phyloP scores from a whole-genome alignment of 768 basidiomycete species.

The Tricholoma matsutake region DNA sequence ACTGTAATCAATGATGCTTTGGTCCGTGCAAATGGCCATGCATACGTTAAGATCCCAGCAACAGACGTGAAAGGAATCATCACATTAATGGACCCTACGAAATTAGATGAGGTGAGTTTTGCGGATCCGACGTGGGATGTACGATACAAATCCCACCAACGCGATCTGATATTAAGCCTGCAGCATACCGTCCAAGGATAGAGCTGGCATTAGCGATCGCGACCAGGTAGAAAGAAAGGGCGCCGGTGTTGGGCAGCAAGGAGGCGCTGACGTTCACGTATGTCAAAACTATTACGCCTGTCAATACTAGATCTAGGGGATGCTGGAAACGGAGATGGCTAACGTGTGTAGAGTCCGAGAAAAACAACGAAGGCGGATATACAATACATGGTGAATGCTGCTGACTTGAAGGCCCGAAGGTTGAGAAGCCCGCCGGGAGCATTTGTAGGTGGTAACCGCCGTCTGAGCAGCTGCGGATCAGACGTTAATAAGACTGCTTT shows the following conservation, averaged over 20 bases:
- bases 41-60: constrained; percentile 57
- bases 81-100: constrained; percentile 60
- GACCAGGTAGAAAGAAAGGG: constrained; percentile 62
- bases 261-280: constrained; percentile 62
- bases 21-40: constrained; percentile 63
- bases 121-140: not conserved
- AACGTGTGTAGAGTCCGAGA: constrained; percentile 69
- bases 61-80: constrained; percentile 61
- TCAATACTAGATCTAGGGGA: constrained; percentile 21
- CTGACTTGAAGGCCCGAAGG: constrained; percentile 45
- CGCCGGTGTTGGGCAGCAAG: constrained; percentile 41
- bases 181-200: constrained; percentile 54
- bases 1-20: constrained; percentile 47
- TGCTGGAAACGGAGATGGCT: constrained; percentile 28
- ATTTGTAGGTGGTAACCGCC: constrained; percentile 54
- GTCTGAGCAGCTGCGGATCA: constrained; percentile 34
- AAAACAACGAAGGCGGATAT: constrained; percentile 53
- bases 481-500: not conserved
- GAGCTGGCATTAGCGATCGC: constrained; percentile 68
- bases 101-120: not conserved
- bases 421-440: constrained; percentile 59
- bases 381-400: constrained; percentile 56
- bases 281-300: constrained; percentile 48
- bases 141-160: constrained; percentile 35
- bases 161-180: constrained; percentile 53